A percentile compares a stretch with the other conserved stretches of the same genome.
Conservation (phyloP, 2,329 filamentous ascomycete genomes). For the Diplodia scrobiculata region DNA sequence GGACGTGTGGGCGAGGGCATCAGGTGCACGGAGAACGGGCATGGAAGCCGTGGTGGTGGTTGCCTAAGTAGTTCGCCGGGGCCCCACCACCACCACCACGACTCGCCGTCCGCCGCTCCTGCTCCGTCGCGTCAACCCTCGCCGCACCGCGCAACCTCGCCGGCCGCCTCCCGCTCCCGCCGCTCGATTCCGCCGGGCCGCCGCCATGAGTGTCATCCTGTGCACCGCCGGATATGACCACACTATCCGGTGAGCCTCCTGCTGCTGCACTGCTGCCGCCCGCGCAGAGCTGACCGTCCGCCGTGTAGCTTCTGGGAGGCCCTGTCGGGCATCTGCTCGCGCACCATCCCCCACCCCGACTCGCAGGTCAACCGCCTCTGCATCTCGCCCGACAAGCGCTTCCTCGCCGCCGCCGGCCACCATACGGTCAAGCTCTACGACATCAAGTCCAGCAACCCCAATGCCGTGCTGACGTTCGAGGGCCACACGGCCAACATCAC, state of each 20-base stretch:
- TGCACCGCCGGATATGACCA: constrained; percentile 75
- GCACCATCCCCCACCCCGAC: constrained; percentile 96
- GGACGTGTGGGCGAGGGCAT: no score
- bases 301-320: constrained; percentile 89
- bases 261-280: background rate
- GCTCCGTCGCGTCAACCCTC: no score
- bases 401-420: constrained; percentile 76
- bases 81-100: no score
- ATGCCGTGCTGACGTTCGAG: constrained; percentile 88
- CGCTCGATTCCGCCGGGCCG: background rate
- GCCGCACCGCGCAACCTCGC: constrained; percentile 6
- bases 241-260: constrained; percentile 64
- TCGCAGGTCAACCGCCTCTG: constrained; percentile 98
- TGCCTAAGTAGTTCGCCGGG: no score
- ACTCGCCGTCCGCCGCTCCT: no score
- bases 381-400: constrained; percentile 97
- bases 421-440: constrained; percentile 97
- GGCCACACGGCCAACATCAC: constrained; percentile 96
- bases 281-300: background rate
- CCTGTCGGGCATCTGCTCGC: constrained; percentile 93
- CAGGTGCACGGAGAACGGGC: no score
- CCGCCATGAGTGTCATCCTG: constrained; percentile 65
- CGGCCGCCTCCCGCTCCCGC: background rate
- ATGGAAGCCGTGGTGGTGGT: no score
- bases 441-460: constrained; percentile 97